Conservation (phyloP, 2,329 filamentous ascomycete genomes). For the Ophiostoma triangulosporum region DNA sequence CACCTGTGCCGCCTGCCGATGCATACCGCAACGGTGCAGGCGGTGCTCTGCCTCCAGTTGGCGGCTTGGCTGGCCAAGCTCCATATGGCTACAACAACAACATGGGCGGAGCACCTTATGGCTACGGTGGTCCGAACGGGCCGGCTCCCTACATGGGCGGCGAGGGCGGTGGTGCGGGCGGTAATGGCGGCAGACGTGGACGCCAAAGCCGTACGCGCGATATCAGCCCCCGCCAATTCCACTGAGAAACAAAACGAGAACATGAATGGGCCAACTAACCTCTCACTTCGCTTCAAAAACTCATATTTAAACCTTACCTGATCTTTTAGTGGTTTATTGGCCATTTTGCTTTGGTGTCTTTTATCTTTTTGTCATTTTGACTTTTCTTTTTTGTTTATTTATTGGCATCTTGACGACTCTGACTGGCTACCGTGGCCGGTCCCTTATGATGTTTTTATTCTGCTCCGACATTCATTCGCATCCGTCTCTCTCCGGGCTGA, state of each 20-base stretch:
- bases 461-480: not conserved
- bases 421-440: not conserved
- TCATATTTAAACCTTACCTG: not conserved
- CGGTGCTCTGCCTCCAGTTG: conserved; percentile 29
- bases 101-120: conserved; percentile 27
- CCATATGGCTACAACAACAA: conserved; percentile 38
- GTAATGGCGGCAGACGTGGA: conserved; percentile 40
- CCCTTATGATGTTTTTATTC: not conserved
- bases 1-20: conserved; percentile 27
- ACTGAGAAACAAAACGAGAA: not conserved
- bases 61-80: conserved; percentile 19
- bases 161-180: conserved; percentile 40
- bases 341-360: not conserved
- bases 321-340: not conserved
- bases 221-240: conserved; percentile 13
- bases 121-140: conserved; percentile 28
- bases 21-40: conserved; percentile 40
- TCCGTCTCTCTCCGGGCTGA: not conserved
- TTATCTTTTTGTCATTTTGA: not conserved
- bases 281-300: not conserved
- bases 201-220: conserved; percentile 32
- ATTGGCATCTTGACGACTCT: conserved; percentile 8
- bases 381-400: conserved; percentile 2
- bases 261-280: not conserved
- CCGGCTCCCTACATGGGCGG: conserved; percentile 42